These are phyloP conservation scores for Acarospora socialis DNA, from an alignment of 2,329 filamentous ascomycete genomes.

Conservation along the genomic window DNA sequence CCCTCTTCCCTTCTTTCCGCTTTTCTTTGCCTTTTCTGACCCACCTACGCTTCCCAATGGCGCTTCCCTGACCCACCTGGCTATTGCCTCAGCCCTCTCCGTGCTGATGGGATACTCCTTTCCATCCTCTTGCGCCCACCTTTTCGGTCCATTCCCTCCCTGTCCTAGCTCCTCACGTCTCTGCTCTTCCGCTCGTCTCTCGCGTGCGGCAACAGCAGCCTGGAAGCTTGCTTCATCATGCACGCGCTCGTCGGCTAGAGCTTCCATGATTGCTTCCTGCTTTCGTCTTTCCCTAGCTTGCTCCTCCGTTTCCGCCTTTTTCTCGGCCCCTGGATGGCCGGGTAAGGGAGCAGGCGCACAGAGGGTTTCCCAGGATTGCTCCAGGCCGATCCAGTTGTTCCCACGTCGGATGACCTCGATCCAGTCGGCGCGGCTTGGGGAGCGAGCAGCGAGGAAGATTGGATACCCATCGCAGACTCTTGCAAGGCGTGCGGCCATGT, in stretches of 20 bases:
- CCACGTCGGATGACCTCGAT: conserved; percentile 55
- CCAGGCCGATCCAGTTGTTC: conserved; percentile 55
- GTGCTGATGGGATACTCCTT: conserved; percentile 57
- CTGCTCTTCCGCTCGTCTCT: conserved; percentile 31
- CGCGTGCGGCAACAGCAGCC: conserved; percentile 46
- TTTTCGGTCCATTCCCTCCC: conserved; percentile 28
- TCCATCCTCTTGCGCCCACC: conserved; percentile 50
- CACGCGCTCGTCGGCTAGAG: conserved; percentile 52
- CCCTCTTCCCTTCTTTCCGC: conserved; percentile 3
- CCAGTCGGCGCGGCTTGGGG: conserved; percentile 65
- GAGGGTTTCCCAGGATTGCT: conserved; percentile 53
- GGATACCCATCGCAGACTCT: conserved; percentile 67
- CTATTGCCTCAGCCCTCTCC: conserved; percentile 53
- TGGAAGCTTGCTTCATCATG: conserved; percentile 53
- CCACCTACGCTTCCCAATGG: conserved; percentile 23
- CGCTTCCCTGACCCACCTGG: conserved; percentile 53
- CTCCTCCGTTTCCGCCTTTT: conserved; percentile 33
- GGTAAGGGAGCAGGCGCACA: conserved; percentile 48
- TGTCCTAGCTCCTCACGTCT: conserved; percentile 10
- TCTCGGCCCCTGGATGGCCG: conserved; percentile 20
- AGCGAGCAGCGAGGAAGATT: conserved; percentile 59
- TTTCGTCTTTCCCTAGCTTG: conserved; percentile 46
- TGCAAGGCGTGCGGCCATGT: conserved; percentile 64
- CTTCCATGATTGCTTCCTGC: conserved; percentile 52
- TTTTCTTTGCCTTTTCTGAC: conserved; percentile 5